Base-by-base conservation (phyloP, 495 filamentous ascomycete genomes). In the Clohesyomyces aquaticus region DNA sequence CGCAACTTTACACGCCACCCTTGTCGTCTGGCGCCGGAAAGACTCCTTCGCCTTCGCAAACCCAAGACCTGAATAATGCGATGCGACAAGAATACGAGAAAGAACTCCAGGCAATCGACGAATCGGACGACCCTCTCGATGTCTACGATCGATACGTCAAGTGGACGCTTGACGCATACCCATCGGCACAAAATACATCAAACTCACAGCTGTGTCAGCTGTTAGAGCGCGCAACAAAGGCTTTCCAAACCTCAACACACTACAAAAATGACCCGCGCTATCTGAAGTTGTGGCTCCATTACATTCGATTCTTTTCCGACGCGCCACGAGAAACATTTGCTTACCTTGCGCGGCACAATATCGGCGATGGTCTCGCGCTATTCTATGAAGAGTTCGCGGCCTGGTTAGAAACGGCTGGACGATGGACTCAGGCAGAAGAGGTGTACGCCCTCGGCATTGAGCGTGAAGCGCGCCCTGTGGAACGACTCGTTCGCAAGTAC, bases 351-450 rank as follows among this genome's bases (percentile, higher is more conserved):
- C 89, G 93, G 22, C 91, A 98, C 62, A 82, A 82, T 59, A 88
- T 98, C 61, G 94, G 93, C 48, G 93, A 96, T 68, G 80, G 84
- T 1, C 79, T 98, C 10, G 94, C 94, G 0, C 77, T 97, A n/a
- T 98, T 92, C 71, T 98, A 98, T 74, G 94, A 98, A 71, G 95
- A 98, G 68, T 98, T 95, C 77, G 92, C 94, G 0, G 88, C 84
- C 0, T 96, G 93, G 89, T 76, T 98, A 19, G 94, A 98, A 77
- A 81, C 85, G 51, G 88, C 86, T 11, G 91, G 88, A 18, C 82
- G 92, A 51, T 96, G 93, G 91, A 82, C 81, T 8, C 94, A 98
- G 73, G 94, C 95, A 8, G 91, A 95, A 58, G 95, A 98, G 74
- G 87, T 98, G 1, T 98, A 94, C 66, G 84, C 84, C 63, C 79